Evolutionary conservation across 2,329 filamentous ascomycete genomes (phyloP), one percentile per base, ranked within the genome.

Genomic region (Phoma sp.): DNA sequence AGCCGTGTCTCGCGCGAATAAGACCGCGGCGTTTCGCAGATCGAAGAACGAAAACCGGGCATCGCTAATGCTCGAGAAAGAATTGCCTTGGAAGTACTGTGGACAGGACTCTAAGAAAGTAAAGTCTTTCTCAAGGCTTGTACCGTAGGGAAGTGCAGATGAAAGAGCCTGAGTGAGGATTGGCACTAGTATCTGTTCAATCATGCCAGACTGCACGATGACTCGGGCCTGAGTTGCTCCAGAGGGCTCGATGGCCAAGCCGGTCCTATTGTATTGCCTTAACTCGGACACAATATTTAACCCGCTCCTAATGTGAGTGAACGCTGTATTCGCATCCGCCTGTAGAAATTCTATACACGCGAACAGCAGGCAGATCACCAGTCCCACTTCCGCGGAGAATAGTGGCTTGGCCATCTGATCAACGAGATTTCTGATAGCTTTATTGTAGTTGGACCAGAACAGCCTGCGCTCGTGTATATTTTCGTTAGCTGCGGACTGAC

Each of bases 311-410:
- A 81, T 69, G 60, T 81, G 78, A 5, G 59, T 57, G 20, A 74
- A 69, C 12, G 74, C 77, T 0, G 72, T 63, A 6, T 63, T 57
- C 29, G 75, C 75, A 29, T 76, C 72, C 1, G 75, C 76, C 12
- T 74, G 71, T 5, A 80, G 54, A 17, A 75, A 72, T 42, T 80
- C 77, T 28, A 79, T 62, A 40, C 67, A 74, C 4, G 76, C 65
- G 53, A 79, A 79, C 0, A 78, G 43, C 47, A 78, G 61, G 40
- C 77, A 79, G 1, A 73, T 68, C 36, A 79, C 74, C 23, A 79
- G 65, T 3, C 71, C 68, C 7, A 54, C 39, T 45, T 65, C 56
- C 12, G 75, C 61, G 5, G 72, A 67, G 1, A 72, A 50, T 0
- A 70, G 69, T 2, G 64, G 40, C 32, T 60, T 63, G 12, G 62